Base-by-base conservation (phyloP, 768 basidiomycete genomes). In the Plicaturopsis crispa region DNA sequence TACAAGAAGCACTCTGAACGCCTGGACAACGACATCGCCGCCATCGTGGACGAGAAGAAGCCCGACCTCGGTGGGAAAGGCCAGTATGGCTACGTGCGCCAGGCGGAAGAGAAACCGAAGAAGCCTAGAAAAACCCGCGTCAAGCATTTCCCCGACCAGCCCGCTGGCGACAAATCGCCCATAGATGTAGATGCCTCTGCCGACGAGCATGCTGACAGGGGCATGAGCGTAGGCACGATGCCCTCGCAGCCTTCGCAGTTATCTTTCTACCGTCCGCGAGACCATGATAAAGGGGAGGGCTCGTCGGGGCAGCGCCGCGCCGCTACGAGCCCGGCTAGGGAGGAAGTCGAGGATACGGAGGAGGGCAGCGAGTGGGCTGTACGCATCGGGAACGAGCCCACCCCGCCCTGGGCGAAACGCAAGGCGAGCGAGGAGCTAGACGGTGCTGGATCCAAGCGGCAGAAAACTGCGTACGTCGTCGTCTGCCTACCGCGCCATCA, bases 1-100 rank as follows among this genome's bases (percentile, higher is more conserved):
- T 90, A 90, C 63, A 88, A 89, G 65, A 89, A 89, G 59, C 82
- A 90, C 43, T 64, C 83, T 0, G 52, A 61, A 5, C 75, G 84
- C 7, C 67, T 89, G 24, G 84, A 89, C 50, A 51, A 51, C 8
- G 58, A 73, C 38, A 88, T 90, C 37, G 57, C 74, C 2, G 62
- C 62, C 4, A 77, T 87, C 10, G 84, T 89, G 1, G 78, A 75
- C 19, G 69, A 78, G 53, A 84, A 75, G 52, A 81, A 78, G 48
- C 80, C 83, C 2, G 57, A 57, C 1, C 73, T 68, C 6, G 84
- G 84, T 17, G 82, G 84, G 56, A 84, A 87, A 51, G 85, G 85
- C 1, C 84, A 87, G 43, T 86, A 85, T 46, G 84, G 84, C 21
- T 88, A 84, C 44, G 80, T 88, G 20, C 80, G 86, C 7, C 73